These are phyloP conservation scores for Alternaria triticimaculans DNA, from an alignment of 2,329 filamentous ascomycete genomes.

Conservation along the genomic window DNA sequence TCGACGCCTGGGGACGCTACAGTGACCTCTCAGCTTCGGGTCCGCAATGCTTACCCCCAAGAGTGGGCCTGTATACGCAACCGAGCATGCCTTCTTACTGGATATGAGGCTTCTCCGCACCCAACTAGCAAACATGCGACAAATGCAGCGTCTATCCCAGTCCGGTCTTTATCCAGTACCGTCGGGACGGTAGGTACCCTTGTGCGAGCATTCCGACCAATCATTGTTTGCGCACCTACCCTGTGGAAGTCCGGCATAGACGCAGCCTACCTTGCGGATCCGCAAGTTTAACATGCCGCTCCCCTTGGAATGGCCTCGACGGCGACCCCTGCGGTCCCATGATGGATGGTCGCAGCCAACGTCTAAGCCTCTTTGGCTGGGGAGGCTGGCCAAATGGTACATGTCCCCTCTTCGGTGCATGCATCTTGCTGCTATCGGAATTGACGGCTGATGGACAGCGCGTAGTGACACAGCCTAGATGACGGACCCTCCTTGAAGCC, in stretches of 20 bases:
- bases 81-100: slow-evolving; percentile 20
- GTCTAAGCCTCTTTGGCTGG: slow-evolving; percentile 15
- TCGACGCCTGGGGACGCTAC: slow-evolving; percentile 7
- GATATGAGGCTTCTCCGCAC: slow-evolving; percentile 34
- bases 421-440: slow-evolving; percentile 25
- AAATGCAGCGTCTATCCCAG: slow-evolving; percentile 30
- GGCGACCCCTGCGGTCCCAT: slow-evolving; percentile 8
- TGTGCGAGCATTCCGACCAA: slow-evolving; percentile 27
- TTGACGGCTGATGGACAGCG: slow-evolving; percentile 21
- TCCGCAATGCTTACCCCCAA: slow-evolving; percentile 31
- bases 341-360: slow-evolving; percentile 15
- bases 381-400: slow-evolving; percentile 20
- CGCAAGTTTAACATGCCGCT: slow-evolving; percentile 28
- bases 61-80: slow-evolving; percentile 22
- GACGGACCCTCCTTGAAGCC: slow-evolving; percentile 32
- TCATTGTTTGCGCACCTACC: slow-evolving; percentile 21
- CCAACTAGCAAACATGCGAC: slow-evolving; percentile 18
- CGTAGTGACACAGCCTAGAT: slow-evolving; percentile 23
- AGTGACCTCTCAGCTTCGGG: slow-evolving; percentile 21
- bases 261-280: slow-evolving; percentile 38
- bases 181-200: slow-evolving; percentile 24
- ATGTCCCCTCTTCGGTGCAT: slow-evolving; percentile 34
- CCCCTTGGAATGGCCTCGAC: slow-evolving; percentile 13
- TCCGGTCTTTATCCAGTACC: slow-evolving; percentile 25
- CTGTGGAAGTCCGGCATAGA: slow-evolving; percentile 9